These are phyloP conservation scores for Macrophomina phaseolina DNA, from an alignment of 2,329 filamentous ascomycete genomes.

Conservation along the genomic window DNA sequence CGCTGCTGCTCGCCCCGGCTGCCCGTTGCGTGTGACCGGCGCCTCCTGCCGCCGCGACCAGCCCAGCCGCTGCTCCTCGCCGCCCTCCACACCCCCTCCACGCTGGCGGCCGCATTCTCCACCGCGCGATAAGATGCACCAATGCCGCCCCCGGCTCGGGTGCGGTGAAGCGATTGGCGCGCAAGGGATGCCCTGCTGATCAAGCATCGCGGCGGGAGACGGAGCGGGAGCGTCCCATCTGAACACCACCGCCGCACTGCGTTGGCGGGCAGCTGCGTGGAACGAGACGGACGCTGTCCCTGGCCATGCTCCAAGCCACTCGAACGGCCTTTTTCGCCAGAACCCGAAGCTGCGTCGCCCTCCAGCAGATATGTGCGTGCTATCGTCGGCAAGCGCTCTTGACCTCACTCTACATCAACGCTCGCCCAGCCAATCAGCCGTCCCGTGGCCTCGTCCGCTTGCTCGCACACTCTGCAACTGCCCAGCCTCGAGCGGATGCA, in stretches of 20 bases:
- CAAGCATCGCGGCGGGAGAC: background rate
- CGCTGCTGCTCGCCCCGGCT: background rate
- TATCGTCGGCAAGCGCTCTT: too few species aligned
- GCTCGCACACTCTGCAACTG: background rate
- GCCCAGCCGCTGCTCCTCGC: background rate
- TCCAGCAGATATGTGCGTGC: too few species aligned
- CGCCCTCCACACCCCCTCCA: background rate
- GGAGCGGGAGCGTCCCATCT: background rate
- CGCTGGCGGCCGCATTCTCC: constrained; percentile 8
- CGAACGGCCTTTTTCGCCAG: background rate
- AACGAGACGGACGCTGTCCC: background rate
- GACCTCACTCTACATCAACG: too few species aligned
- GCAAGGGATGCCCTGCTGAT: constrained; percentile 6
- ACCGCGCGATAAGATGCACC: constrained; percentile 14
- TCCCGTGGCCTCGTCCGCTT: background rate
- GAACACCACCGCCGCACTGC: background rate
- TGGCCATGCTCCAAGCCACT: background rate
- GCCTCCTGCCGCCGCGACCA: constrained; percentile 3
- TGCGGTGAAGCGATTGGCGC: constrained; percentile 21
- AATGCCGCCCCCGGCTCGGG: background rate
- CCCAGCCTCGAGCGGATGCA: background rate
- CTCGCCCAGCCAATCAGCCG: background rate
- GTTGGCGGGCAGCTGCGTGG: constrained; percentile 1
- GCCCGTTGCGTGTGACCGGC: constrained; percentile 20
- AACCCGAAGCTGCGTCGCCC: too few species aligned